Evolutionary conservation across 306 rosid genomes (phyloP), one percentile per base, ranked within the genome.

Genomic region (Rubus idaeus): DNA sequence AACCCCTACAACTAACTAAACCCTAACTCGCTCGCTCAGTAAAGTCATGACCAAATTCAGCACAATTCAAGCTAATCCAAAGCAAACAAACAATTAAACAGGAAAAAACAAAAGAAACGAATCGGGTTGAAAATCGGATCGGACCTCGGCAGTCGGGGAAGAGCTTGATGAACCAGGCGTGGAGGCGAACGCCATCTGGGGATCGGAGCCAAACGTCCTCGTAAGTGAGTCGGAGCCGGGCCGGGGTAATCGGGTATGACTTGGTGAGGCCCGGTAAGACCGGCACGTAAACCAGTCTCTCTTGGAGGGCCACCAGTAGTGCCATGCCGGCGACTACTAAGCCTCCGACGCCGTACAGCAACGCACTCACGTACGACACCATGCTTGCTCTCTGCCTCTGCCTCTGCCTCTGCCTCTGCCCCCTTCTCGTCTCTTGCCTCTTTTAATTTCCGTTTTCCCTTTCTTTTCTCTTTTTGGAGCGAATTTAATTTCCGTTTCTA

Each of bases 91-190:
- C 35, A 30, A 1, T 30, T 30, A 77, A 55, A 10, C 6, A 4
- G 6, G 26, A 6, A 37, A 8, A 21, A 9, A 46, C 26, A 23
- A 23, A 23, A 23, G 26, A 26, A 26, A 18, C 35, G 17, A 66
- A 76, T 13, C 70, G 41, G 51, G 58, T 63, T 11, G 55, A 70
- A 50, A 77, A 18, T 21, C 16, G 79, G 81, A 87, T 70, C 82
- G 46, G 71, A 96, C 99, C 99, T 89, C 90, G 86, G 75, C 84
- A 85, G n/a, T 88, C 68, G 40, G 99, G 98, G 79, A 93, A 80
- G 89, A 96, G 97, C 77, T 90, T 96, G 90, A 96, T 91, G 88
- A 96, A 96, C 99, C 99, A 96, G 47, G 98, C 88, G 70, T 96
- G 99, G 49, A 96, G 99, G 21, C 91, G 91, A 60, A 96, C 90